phyloP scores from a whole-genome alignment of 208 protist species.

The Trypanosoma cruzi region DNA sequence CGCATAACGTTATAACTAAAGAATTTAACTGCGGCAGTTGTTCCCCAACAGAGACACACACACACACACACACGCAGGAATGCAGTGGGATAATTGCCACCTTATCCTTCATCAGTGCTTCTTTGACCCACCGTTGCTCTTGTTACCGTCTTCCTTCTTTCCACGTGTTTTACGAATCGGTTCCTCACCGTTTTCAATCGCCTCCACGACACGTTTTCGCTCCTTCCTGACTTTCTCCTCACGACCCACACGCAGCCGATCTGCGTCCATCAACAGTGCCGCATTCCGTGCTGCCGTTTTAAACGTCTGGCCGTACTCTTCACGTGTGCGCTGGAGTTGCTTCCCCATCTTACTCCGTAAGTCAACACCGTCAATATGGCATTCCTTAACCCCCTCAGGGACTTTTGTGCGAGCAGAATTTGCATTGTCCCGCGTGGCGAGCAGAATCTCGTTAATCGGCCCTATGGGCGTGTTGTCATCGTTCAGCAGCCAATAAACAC shows the following conservation, averaged over 20 bases:
- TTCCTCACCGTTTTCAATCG: conserved; percentile 53
- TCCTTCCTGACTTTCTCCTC: conserved; percentile 51
- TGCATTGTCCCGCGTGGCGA: conserved; percentile 36
- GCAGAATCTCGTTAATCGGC: conserved; percentile 47
- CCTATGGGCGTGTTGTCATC: conserved; percentile 67
- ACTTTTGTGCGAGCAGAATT: background rate
- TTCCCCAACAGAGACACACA: background rate
- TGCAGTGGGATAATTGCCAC: background rate
- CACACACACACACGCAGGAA: background rate
- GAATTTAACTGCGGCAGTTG: background rate
- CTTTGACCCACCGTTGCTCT: background rate
- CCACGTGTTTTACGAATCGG: conserved; percentile 1
- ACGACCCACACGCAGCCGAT: conserved; percentile 45
- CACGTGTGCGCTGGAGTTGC: conserved; percentile 61
- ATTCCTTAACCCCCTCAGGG: conserved; percentile 20
- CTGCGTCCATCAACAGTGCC: conserved; percentile 67
- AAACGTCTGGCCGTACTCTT: conserved; percentile 74
- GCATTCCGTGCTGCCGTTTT: conserved; percentile 63
- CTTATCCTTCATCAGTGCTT: background rate
- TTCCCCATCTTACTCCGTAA: conserved; percentile 72
- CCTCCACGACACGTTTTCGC: conserved; percentile 62
- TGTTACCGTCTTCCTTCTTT: conserved; percentile 12
- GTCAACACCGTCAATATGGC: conserved; percentile 51
- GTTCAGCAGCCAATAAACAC: conserved; percentile 74
- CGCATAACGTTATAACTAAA: conserved; percentile 10